Evolutionary conservation across 2,329 filamentous ascomycete genomes (phyloP), one percentile per base, ranked within the genome.

Genomic region (Plectosphaerella cucumerina): DNA sequence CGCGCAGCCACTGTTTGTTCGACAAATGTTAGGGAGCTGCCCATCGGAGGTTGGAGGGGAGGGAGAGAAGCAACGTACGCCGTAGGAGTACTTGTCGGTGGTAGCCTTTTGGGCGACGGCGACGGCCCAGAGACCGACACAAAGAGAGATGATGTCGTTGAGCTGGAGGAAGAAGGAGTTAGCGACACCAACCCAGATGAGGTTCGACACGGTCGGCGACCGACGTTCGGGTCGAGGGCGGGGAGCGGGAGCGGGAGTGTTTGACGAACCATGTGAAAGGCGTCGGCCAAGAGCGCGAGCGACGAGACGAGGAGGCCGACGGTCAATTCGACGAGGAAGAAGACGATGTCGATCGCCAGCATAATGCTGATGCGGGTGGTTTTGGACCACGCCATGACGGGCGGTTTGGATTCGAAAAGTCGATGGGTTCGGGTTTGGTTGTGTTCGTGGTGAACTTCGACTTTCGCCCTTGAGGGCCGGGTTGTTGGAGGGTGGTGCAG

Each of bases 111-210:
- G 89, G 22, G 92, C 90, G 47, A 95, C 89, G 56, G 87, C 89
- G 50, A 99, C 94, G 49, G 94, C 94, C 93, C 94, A 99, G 39
- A 97, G 72, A 57, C 94, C 94, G 55, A 99, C 93, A 51, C 86
- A 81, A 14, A 99, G 76, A 1, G 94, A 97, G 54, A 99, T 86
- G 60, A 99, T 94, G 81, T 99, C 94, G 75, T 99, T 99, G 54
- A 99, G 78, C 88, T 91, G 54, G 26, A 44, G 15, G n/a, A 5
- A 42, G 39, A 20, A 18, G 39, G 11, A 31, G 26, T 17, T 11
- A 18, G 39, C 18, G 10, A 18, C 18, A 42, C n/a, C 10, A n/a
- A n/a, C n/a, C n/a, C n/a, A n/a, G 39, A 20, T 42, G n/a, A 9
- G 39, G n/a, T 18, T 37, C n/a, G 17, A 11, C n/a, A 18, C 15